Evolutionary conservation across 106 monocot genomes (phyloP).

Genomic region (Dendrobium huoshanense): DNA sequence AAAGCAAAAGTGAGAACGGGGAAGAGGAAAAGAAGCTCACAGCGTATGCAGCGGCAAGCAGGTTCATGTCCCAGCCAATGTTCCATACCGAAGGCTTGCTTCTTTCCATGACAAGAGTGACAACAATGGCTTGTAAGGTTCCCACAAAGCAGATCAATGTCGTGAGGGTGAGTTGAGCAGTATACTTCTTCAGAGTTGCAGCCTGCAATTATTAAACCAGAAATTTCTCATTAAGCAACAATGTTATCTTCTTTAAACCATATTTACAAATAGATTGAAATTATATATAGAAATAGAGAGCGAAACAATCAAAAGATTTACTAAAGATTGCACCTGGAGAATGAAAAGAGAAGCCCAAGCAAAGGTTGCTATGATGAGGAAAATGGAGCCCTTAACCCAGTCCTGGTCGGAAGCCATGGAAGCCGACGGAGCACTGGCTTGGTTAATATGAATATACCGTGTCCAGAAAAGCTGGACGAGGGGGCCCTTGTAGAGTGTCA

Average conservation of each 20-base stretch:
- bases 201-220: constrained; percentile 23
- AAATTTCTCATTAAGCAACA: not conserved
- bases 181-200: constrained; percentile 59
- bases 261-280: no score
- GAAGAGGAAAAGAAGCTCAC: constrained; percentile 29
- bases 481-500: constrained; percentile 47
- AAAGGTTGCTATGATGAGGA: constrained; percentile 32
- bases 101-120: constrained; percentile 68
- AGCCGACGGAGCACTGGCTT: not conserved
- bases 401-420: constrained; percentile 6
- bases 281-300: no score
- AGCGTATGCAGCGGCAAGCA: constrained; percentile 75
- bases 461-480: constrained; percentile 29
- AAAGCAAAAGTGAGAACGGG: constrained; percentile 1
- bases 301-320: no score
- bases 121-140: constrained; percentile 68
- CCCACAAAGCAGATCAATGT: constrained; percentile 69
- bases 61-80: constrained; percentile 82
- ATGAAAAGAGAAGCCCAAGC: constrained; percentile 32
- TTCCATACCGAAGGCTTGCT: constrained; percentile 40
- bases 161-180: constrained; percentile 69
- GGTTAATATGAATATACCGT: not conserved
- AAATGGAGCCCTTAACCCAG: constrained; percentile 33
- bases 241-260: no score
- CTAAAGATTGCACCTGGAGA: constrained; percentile 34